These are phyloP conservation scores for Teunomyces cretensis DNA, from an alignment of 805 yeast genomes.

Conservation along the genomic window DNA sequence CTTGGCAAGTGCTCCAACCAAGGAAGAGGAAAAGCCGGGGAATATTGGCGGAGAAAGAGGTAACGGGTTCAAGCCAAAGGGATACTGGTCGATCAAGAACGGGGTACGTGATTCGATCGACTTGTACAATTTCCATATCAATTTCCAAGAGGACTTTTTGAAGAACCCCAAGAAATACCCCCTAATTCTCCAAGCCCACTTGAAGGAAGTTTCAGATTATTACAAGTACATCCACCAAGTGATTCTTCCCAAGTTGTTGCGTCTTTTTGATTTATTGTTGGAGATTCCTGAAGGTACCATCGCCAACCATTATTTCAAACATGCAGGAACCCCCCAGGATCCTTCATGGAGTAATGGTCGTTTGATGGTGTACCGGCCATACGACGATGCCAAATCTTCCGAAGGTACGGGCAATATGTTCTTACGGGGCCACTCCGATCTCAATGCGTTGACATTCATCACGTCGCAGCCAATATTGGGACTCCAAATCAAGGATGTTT, in stretches of 20 bases:
- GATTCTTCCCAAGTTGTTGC: slow-evolving; percentile 7
- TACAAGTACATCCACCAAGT: slow-evolving; percentile 6
- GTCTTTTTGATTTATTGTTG: slow-evolving; percentile 59
- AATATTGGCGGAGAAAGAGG: slow-evolving; percentile 11
- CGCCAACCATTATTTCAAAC: slow-evolving; percentile 2
- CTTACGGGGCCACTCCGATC: slow-evolving; percentile 51
- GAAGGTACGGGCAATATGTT: slow-evolving; percentile 37
- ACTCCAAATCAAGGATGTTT: slow-evolving; percentile 39
- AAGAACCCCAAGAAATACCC: slow-evolving; percentile 5
- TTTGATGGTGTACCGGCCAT: slow-evolving; percentile 27
- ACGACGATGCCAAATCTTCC: slow-evolving; percentile 23
- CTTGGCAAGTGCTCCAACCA: slow-evolving; percentile 30
- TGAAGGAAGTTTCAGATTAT: slow-evolving; percentile 8
- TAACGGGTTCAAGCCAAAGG: slow-evolving; percentile 10
- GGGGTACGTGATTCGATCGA: slow-evolving; percentile 9
- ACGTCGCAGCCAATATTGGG: slow-evolving; percentile 42
- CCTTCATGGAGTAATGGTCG: slow-evolving; percentile 25
- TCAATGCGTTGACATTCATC: slow-evolving; percentile 39
- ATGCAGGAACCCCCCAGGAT: slow-evolving; percentile 12
- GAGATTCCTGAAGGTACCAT: slow-evolving; percentile 46
- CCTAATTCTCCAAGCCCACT: slow-evolving; percentile 7
- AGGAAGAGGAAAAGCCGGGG: slow-evolving; percentile 20
- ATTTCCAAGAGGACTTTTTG: slow-evolving; percentile 5
- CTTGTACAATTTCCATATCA: slow-evolving; percentile 7
- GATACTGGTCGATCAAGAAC: slow-evolving; percentile 11